These are phyloP conservation scores for Coemansia sp. DNA, from an alignment of 192 early-diverging fungal species.

Conservation along the genomic window DNA sequence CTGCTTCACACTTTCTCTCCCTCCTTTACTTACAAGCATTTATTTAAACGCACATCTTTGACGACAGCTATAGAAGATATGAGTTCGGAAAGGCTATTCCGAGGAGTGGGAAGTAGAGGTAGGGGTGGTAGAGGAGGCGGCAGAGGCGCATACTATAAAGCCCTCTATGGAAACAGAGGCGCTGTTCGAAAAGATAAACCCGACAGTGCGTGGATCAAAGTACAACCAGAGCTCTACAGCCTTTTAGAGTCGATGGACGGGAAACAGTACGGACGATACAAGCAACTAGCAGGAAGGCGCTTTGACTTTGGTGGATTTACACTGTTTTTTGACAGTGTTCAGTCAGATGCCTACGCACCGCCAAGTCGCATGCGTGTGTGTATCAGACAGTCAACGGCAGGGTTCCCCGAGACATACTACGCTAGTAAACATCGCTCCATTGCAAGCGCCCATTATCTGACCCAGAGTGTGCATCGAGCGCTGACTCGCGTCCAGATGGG, in stretches of 20 bases:
- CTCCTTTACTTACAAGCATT: no score
- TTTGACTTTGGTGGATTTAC: slow-evolving; percentile 27
- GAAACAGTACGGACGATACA: slow-evolving; percentile 35
- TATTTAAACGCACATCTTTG: background rate
- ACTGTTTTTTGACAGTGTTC: slow-evolving; percentile 39
- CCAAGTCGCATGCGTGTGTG: slow-evolving; percentile 52
- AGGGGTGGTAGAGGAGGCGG: slow-evolving; percentile 10
- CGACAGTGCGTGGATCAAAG: background rate
- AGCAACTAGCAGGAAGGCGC: slow-evolving; percentile 24
- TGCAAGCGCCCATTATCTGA: slow-evolving; percentile 52
- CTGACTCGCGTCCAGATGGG: slow-evolving; percentile 3
- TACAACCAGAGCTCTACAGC: slow-evolving; percentile 12
- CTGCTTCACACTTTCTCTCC: no score
- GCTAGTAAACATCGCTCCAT: slow-evolving; percentile 24
- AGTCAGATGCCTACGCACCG: slow-evolving; percentile 57
- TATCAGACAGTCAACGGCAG: slow-evolving; percentile 30
- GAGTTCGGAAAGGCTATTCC: slow-evolving; percentile 4
- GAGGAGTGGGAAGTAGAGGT: slow-evolving; percentile 12
- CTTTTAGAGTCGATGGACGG: slow-evolving; percentile 25
- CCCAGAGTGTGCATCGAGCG: slow-evolving; percentile 18
- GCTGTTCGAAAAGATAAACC: background rate
- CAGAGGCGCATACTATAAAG: slow-evolving; percentile 36
- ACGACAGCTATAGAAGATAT: background rate
- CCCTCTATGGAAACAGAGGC: slow-evolving; percentile 19
- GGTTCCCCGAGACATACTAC: slow-evolving; percentile 32